phyloP scores from a whole-genome alignment of 345 rosid species.

The Eucalyptus cloeziana region DNA sequence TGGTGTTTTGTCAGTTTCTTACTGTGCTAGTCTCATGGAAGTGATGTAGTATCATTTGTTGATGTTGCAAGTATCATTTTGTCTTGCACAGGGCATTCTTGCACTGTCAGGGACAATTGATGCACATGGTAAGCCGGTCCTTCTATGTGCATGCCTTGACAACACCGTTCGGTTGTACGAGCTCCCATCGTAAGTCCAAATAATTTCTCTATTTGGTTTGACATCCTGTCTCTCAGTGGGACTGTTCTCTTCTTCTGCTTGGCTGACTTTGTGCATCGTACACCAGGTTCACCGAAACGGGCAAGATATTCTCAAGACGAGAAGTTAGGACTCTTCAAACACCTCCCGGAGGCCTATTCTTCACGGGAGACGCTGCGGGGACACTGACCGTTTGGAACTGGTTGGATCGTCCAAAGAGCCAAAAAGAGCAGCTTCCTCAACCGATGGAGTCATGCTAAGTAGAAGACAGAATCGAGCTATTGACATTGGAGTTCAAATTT shows the following conservation, averaged over 20 bases:
- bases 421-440: background rate
- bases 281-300: slow-evolving; percentile 33
- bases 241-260: background rate
- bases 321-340: slow-evolving; percentile 14
- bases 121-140: slow-evolving; percentile 24
- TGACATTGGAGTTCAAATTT: background rate
- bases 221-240: background rate
- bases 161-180: slow-evolving; percentile 22
- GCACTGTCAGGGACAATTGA: slow-evolving; percentile 25
- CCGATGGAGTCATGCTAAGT: background rate
- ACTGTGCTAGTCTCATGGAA: background rate
- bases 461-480: background rate
- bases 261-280: background rate
- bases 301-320: slow-evolving; percentile 24
- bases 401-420: background rate
- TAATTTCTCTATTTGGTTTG: background rate
- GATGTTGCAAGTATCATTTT: background rate
- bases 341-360: slow-evolving; percentile 35
- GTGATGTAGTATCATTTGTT: background rate
- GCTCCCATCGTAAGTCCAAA: slow-evolving; percentile 31
- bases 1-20: background rate
- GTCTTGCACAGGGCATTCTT: slow-evolving; percentile 19
- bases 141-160: slow-evolving; percentile 28
- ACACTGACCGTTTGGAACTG: slow-evolving; percentile 19
- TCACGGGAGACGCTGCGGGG: slow-evolving; percentile 43